Evolutionary conservation across 345 rosid genomes (phyloP).

Genomic region (Triadica sebifera): DNA sequence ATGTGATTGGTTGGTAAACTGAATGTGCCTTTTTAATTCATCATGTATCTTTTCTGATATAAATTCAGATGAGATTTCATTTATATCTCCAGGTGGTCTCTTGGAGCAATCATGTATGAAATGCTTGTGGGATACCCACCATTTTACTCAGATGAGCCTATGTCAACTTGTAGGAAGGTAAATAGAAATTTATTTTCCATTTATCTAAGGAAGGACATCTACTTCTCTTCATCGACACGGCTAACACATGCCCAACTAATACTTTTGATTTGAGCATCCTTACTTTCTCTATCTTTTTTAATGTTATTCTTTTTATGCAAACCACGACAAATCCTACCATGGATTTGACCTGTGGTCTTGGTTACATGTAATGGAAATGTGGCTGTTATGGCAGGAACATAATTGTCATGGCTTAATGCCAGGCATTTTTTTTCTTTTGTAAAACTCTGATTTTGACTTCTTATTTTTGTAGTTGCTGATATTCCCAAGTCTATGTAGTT

Average conservation of each 20-base stretch:
- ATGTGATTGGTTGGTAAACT: constrained; percentile 34
- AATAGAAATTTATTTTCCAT: neutral
- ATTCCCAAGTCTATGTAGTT: neutral
- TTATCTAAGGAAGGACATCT: neutral
- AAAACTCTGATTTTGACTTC: neutral
- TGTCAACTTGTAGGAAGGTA: constrained; percentile 99
- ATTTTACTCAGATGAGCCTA: constrained; percentile 96
- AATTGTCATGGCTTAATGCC: neutral
- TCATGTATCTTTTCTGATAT: constrained; percentile 9
- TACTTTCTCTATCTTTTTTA: neutral
- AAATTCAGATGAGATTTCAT: constrained; percentile 11
- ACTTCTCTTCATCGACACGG: neutral
- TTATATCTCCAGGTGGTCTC: constrained; percentile 80
- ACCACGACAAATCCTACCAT: neutral
- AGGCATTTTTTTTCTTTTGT: neutral
- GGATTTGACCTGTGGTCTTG: too few relatives aligned
- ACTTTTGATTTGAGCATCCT: neutral
- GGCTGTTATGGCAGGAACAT: too few relatives aligned
- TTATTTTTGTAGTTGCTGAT: neutral
- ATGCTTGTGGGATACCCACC: constrained; percentile 99
- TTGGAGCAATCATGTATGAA: constrained; percentile 99
- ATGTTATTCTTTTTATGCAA: neutral
- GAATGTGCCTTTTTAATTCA: neutral
- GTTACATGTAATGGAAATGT: too few relatives aligned
- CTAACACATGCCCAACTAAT: constrained; percentile 2